Conservation (phyloP, 768 basidiomycete genomes). For the Mycena albidolilacea region DNA sequence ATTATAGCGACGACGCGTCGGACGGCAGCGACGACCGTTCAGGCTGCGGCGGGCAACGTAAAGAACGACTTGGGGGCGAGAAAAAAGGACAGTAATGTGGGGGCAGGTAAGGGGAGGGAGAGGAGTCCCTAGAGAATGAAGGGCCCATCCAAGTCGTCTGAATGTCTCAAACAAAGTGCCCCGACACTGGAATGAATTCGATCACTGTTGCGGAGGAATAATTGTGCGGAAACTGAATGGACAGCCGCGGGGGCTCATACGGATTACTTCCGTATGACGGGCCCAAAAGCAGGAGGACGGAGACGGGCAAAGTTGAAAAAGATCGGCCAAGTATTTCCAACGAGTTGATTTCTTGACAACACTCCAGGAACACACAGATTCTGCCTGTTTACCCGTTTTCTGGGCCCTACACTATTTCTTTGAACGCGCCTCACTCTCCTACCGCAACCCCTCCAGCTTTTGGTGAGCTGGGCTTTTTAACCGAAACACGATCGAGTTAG, state of each 20-base stretch:
- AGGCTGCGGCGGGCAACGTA: slow-evolving; percentile 40
- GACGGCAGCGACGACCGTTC: slow-evolving; percentile 33
- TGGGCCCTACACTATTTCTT: not conserved
- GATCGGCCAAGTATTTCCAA: slow-evolving; percentile 33
- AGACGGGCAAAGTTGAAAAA: slow-evolving; percentile 35
- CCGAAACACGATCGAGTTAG: slow-evolving; percentile 67
- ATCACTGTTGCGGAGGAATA: slow-evolving; percentile 58
- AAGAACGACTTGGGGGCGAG: slow-evolving; percentile 38
- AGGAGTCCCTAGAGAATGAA: slow-evolving; percentile 42
- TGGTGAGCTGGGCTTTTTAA: slow-evolving; percentile 35
- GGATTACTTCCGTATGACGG: slow-evolving; percentile 57
- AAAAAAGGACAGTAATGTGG: slow-evolving; percentile 39
- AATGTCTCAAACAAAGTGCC: slow-evolving; percentile 44
- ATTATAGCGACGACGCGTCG: slow-evolving; percentile 41
- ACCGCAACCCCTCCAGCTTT: slow-evolving; percentile 8
- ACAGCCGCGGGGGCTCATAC: slow-evolving; percentile 44
- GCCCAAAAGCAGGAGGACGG: slow-evolving; percentile 34
- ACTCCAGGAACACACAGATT: not conserved
- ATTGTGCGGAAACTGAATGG: slow-evolving; percentile 45
- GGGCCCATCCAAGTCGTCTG: slow-evolving; percentile 48
- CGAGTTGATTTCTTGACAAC: slow-evolving; percentile 15
- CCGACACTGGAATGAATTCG: slow-evolving; percentile 43
- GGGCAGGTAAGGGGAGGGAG: slow-evolving; percentile 36
- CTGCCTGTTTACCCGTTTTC: no score
- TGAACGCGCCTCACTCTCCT: not conserved